A percentile compares a stretch with the other conserved stretches of the same genome.
Evolutionary conservation across 1,139 yeast genomes (phyloP).

Genomic region (Zygosaccharomyces sapae): DNA sequence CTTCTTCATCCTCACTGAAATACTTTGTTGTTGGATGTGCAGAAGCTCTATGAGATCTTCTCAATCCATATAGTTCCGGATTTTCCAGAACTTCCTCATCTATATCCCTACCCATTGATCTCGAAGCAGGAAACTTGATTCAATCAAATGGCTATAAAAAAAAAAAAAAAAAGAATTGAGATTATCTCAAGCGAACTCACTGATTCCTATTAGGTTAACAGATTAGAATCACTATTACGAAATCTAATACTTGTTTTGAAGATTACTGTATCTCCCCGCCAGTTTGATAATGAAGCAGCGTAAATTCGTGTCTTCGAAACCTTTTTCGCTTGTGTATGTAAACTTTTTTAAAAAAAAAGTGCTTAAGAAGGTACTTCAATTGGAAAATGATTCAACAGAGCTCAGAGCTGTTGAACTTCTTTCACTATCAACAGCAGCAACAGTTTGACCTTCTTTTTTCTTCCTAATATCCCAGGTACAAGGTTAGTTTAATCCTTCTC

Average conservation of each 20-base stretch:
- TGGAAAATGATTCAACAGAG: too few species aligned
- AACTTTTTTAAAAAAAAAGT: background rate
- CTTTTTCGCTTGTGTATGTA: too few species aligned
- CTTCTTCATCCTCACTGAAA: constrained; percentile 28
- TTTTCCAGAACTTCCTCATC: constrained; percentile 44
- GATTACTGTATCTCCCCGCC: too few species aligned
- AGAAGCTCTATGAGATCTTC: constrained; percentile 75
- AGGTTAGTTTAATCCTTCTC: background rate
- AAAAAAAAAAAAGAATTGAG: background rate
- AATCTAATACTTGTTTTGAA: too few species aligned
- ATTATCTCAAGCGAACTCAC: background rate
- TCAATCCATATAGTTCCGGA: constrained; percentile 88
- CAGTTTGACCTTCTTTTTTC: background rate
- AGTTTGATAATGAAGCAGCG: too few species aligned
- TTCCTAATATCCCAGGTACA: background rate
- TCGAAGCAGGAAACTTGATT: background rate
- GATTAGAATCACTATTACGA: too few species aligned
- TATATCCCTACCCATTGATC: constrained; percentile 23
- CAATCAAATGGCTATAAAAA: background rate
- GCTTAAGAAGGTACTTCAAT: too few species aligned
- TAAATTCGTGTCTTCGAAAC: too few species aligned
- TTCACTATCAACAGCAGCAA: background rate
- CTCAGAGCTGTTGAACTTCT: too few species aligned
- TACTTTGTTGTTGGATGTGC: constrained; percentile 43
- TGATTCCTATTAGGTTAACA: too few species aligned